Evolutionary conservation across 768 basidiomycete genomes (phyloP).

Genomic region (Cystobasidium onofrii): DNA sequence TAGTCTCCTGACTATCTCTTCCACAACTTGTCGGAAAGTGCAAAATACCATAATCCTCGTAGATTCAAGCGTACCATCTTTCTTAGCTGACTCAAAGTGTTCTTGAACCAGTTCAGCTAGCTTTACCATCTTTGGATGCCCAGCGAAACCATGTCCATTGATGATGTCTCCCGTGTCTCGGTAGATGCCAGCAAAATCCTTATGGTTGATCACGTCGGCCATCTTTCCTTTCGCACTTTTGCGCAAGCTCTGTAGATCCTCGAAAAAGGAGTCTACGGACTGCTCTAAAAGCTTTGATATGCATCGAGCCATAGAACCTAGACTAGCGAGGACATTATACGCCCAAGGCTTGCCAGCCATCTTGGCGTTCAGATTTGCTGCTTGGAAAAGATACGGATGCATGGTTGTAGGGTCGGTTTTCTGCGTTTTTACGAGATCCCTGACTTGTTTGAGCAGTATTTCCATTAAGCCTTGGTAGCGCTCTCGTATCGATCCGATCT

Average conservation of each 20-base stretch:
- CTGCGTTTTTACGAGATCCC: conserved; percentile 50
- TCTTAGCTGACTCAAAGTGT: conserved; percentile 58
- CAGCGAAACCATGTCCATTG: conserved; percentile 40
- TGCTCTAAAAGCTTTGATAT: conserved; percentile 89
- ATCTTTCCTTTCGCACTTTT: conserved; percentile 48
- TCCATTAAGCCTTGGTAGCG: conserved; percentile 20
- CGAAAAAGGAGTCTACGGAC: conserved; percentile 69
- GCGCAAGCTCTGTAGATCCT: conserved; percentile 48
- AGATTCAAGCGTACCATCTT: conserved; percentile 41
- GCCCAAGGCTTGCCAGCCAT: conserved; percentile 36
- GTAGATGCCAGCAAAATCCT: conserved; percentile 36
- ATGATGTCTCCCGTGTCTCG: conserved; percentile 34
- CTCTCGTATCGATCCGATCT: conserved; percentile 24
- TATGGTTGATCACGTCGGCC: conserved; percentile 57
- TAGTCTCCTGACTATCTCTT: conserved; percentile 75
- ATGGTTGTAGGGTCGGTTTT: conserved; percentile 54
- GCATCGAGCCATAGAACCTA: conserved; percentile 59
- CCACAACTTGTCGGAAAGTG: conserved; percentile 78
- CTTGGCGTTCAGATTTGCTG: conserved; percentile 48
- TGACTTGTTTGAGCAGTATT: conserved; percentile 14
- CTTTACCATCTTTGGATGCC: conserved; percentile 87
- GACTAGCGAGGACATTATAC: conserved; percentile 48
- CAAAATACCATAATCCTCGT: conserved; percentile 83
- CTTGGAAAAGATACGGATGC: conserved; percentile 59
- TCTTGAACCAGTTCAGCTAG: conserved; percentile 65